Conservation (phyloP, 345 rosid species). For the Hibiscus trionum region DNA sequence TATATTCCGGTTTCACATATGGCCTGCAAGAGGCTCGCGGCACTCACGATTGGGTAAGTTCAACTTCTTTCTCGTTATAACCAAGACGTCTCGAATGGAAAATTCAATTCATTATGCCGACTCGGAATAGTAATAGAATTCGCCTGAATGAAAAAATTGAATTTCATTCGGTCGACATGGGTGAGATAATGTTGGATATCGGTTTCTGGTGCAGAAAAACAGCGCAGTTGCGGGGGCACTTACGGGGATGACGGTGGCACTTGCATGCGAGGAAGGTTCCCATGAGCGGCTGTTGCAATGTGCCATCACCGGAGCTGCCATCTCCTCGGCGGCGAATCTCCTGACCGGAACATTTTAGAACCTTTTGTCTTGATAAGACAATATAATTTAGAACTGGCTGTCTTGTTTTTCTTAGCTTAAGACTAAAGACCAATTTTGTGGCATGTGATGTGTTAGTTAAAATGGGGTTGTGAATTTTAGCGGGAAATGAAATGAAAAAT, state of each 20-base stretch:
- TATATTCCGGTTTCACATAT: conserved; percentile 80
- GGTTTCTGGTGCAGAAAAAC: conserved; percentile 47
- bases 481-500: too few relatives aligned
- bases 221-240: conserved; percentile 94
- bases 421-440: too few relatives aligned
- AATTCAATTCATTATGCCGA: too few relatives aligned
- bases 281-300: conserved; percentile 81
- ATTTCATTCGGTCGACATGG: too few relatives aligned
- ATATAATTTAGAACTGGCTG: too few relatives aligned
- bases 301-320: conserved; percentile 91
- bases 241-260: conserved; percentile 73
- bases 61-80: not conserved
- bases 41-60: conserved; percentile 76
- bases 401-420: too few relatives aligned
- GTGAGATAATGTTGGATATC: too few relatives aligned
- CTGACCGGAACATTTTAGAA: conserved; percentile 34
- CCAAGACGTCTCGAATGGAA: too few relatives aligned
- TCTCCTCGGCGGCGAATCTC: conserved; percentile 82
- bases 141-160: too few relatives aligned
- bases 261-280: conserved; percentile 49
- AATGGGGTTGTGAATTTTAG: too few relatives aligned
- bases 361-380: not conserved
- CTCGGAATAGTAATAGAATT: too few relatives aligned
- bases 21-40: conserved; percentile 88
- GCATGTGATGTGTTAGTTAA: too few relatives aligned